Evolutionary conservation across 2,329 filamentous ascomycete species (phyloP).

Genomic region (Arachnomyces sp.): DNA sequence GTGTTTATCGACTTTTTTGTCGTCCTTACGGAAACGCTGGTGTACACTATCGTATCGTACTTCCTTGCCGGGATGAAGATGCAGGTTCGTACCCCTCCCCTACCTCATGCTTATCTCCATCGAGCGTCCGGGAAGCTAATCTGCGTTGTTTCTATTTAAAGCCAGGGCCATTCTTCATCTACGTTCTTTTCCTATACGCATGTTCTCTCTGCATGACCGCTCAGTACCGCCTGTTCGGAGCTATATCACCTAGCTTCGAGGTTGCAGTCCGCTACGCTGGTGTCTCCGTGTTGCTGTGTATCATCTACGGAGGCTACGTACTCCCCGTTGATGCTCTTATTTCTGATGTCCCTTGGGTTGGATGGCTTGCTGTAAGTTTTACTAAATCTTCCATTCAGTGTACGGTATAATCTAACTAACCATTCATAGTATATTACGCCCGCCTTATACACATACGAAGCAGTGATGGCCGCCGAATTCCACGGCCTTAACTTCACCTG

Average conservation of each 20-base stretch:
- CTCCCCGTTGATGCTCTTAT: constrained; percentile 53
- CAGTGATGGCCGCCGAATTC: constrained; percentile 58
- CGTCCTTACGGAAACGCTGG: constrained; percentile 44
- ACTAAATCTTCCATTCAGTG: background rate
- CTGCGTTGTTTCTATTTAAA: constrained; percentile 13
- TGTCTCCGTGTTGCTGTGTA: constrained; percentile 50
- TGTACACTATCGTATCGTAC: constrained; percentile 55
- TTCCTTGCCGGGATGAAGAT: constrained; percentile 43
- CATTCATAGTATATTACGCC: constrained; percentile 39
- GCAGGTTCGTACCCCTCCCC: constrained; percentile 2
- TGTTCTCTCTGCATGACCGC: constrained; percentile 52
- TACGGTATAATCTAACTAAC: constrained; percentile 1
- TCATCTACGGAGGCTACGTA: constrained; percentile 57
- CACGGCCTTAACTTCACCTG: constrained; percentile 48
- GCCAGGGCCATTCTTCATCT: constrained; percentile 56
- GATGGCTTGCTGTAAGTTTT: constrained; percentile 41
- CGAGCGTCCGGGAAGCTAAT: constrained; percentile 1
- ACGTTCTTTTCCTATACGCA: constrained; percentile 52
- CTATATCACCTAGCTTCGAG: constrained; percentile 53
- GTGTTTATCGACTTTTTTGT: constrained; percentile 52
- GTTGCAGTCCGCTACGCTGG: constrained; percentile 55
- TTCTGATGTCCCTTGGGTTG: constrained; percentile 53
- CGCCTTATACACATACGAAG: constrained; percentile 53
- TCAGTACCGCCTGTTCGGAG: constrained; percentile 56
- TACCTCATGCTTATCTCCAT: background rate